Conservation (phyloP, 176 grass and related monocot species). For the Calamus simplicifolius region DNA sequence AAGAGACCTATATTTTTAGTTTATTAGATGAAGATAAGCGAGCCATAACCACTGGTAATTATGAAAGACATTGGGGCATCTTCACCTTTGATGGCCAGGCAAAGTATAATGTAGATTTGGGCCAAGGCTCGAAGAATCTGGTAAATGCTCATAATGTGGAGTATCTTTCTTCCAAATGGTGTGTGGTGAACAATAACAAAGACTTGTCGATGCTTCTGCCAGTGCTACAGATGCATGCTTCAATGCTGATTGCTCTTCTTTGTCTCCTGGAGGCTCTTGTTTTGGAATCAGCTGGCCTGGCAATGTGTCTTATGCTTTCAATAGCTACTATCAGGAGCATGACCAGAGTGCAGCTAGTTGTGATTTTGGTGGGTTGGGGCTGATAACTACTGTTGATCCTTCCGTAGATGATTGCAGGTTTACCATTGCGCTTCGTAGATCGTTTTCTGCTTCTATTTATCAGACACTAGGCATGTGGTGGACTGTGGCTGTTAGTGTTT, state of each 20-base stretch:
- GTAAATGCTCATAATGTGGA: slow-evolving; percentile 54
- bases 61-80: slow-evolving; percentile 73
- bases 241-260: slow-evolving; percentile 57
- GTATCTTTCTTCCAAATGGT: slow-evolving; percentile 77
- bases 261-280: slow-evolving; percentile 69
- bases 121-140: slow-evolving; percentile 62
- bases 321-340: slow-evolving; percentile 77
- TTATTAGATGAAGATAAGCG: slow-evolving; percentile 82
- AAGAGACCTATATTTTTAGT: slow-evolving; percentile 58
- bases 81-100: slow-evolving; percentile 98
- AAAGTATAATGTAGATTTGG: slow-evolving; percentile 66
- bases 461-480: slow-evolving; percentile 4
- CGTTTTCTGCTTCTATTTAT: slow-evolving; percentile 34
- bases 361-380: slow-evolving; percentile 58
- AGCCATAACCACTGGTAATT: slow-evolving; percentile 32
- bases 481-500: slow-evolving; percentile 19
- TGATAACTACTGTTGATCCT: slow-evolving; percentile 90
- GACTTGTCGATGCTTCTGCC: slow-evolving; percentile 50
- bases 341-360: slow-evolving; percentile 70
- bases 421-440: slow-evolving; percentile 46
- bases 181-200: slow-evolving; percentile 77
- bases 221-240: slow-evolving; percentile 56
- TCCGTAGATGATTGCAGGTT: slow-evolving; percentile 68
- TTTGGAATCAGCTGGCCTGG: slow-evolving; percentile 63
- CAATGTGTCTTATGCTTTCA: slow-evolving; percentile 91